phyloP scores from a whole-genome alignment of 805 yeast genomes.

The Candida incommunis region DNA sequence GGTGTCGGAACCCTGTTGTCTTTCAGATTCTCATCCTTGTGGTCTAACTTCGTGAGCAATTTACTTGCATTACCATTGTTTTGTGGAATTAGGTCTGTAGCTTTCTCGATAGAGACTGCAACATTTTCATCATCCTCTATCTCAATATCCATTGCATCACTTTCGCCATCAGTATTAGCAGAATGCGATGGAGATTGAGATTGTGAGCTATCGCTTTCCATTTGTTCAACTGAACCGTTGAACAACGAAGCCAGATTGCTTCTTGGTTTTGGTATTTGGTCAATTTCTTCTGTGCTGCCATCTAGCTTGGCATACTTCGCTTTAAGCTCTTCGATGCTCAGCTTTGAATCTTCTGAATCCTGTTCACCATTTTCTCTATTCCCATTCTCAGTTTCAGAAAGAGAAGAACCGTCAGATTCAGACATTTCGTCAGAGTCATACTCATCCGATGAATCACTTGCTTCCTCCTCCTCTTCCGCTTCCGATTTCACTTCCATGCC shows the following conservation, averaged over 20 bases:
- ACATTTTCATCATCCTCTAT: slow-evolving; percentile 11
- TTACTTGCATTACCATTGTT: slow-evolving; percentile 14
- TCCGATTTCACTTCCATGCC: neutral
- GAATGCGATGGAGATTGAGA: slow-evolving; percentile 3
- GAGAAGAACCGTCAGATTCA: slow-evolving; percentile 14
- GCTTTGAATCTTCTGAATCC: slow-evolving; percentile 32
- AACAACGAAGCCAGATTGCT: slow-evolving; percentile 8
- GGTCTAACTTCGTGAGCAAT: slow-evolving; percentile 1
- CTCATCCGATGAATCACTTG: slow-evolving; percentile 9
- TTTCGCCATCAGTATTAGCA: slow-evolving; percentile 2
- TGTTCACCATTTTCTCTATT: slow-evolving; percentile 14
- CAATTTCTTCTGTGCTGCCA: slow-evolving; percentile 2
- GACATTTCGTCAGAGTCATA: slow-evolving; percentile 11
- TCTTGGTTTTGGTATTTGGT: neutral
- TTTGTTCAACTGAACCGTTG: neutral
- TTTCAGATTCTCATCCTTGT: slow-evolving; percentile 1
- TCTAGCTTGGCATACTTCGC: slow-evolving; percentile 38
- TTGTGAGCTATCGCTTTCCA: neutral
- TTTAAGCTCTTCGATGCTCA: slow-evolving; percentile 41
- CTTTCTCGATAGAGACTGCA: slow-evolving; percentile 21
- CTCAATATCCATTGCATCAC: slow-evolving; percentile 5
- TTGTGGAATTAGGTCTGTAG: neutral
- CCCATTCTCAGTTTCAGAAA: slow-evolving; percentile 15
- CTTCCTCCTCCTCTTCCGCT: neutral
- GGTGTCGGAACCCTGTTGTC: slow-evolving; percentile 47